These are phyloP conservation scores for Globisporangium apiculatum DNA, from an alignment of 352 stramenopile species.

Conservation along the genomic window DNA sequence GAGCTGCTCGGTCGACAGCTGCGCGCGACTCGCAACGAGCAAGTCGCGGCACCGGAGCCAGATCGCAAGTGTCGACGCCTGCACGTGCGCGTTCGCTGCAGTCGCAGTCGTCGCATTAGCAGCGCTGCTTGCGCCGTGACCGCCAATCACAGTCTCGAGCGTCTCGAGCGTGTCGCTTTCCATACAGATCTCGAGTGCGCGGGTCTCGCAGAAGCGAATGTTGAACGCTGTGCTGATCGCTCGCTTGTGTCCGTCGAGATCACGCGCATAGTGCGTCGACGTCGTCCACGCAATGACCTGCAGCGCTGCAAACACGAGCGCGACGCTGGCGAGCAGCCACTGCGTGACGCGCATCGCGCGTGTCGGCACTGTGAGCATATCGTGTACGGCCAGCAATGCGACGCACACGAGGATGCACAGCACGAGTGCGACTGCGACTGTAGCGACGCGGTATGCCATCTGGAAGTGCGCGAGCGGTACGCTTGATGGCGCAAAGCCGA, in stretches of 20 bases:
- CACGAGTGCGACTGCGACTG: constrained; percentile 3
- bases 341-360: background rate
- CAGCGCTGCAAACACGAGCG: constrained; percentile 3
- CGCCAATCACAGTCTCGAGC: constrained; percentile 9
- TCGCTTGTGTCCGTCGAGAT: background rate
- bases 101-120: no score
- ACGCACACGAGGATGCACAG: no score
- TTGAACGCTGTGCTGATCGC: constrained; percentile 12
- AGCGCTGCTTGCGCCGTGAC: background rate
- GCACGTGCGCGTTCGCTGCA: background rate
- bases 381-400: background rate
- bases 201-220: constrained; percentile 14
- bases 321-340: constrained; percentile 1
- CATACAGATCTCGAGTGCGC: constrained; percentile 11
- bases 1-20: constrained; percentile 4
- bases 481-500: constrained; percentile 1
- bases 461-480: constrained; percentile 4
- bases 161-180: constrained; percentile 5
- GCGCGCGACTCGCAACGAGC: constrained; percentile 5
- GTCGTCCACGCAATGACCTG: constrained; percentile 9
- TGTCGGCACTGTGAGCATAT: background rate
- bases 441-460: background rate
- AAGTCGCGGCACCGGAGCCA: constrained; percentile 14
- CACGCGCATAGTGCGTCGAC: constrained; percentile 8
- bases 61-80: constrained; percentile 2